Percentiles rank a stretch among this genome's conserved stretches.
These are phyloP conservation scores for Peronospora farinosa DNA, from an alignment of 352 stramenopile genomes.

Conservation along the genomic window DNA sequence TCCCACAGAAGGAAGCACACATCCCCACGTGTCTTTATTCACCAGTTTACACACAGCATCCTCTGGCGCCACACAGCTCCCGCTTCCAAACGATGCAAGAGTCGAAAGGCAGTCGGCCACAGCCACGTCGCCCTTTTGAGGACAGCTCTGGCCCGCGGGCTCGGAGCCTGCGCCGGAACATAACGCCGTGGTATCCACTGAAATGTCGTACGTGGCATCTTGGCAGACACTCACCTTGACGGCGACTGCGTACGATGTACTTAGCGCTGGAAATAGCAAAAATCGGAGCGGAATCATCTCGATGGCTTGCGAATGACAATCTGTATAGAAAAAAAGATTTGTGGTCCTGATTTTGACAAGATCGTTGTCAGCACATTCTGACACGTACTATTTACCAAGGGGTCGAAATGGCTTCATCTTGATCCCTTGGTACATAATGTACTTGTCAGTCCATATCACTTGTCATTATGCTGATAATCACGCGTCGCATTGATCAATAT, in stretches of 20 bases:
- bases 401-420: no score
- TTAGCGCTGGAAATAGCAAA: slow-evolving; percentile 11
- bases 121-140: slow-evolving; percentile 29
- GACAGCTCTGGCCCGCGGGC: slow-evolving; percentile 30
- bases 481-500: no score
- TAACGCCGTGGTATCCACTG: slow-evolving; percentile 14
- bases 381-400: no score
- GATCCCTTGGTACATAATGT: no score
- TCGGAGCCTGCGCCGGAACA: slow-evolving; percentile 28
- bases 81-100: slow-evolving; percentile 25
- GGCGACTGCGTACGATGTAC: slow-evolving; percentile 2
- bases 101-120: slow-evolving; percentile 32
- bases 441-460: no score
- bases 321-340: background rate
- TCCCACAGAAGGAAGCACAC: slow-evolving; percentile 36
- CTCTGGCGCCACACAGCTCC: slow-evolving; percentile 31
- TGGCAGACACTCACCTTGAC: slow-evolving; percentile 38
- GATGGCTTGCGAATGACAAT: slow-evolving; percentile 8
- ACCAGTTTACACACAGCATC: slow-evolving; percentile 34
- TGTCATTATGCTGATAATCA: no score
- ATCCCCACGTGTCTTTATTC: slow-evolving; percentile 34
- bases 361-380: no score
- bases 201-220: slow-evolving; percentile 37
- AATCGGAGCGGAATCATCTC: slow-evolving; percentile 16
- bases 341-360: no score